Percentiles rank a stretch among this genome's conserved stretches.
Evolutionary conservation across 352 stramenopile species (phyloP).

Genomic region (Phytophthora brassicae): DNA sequence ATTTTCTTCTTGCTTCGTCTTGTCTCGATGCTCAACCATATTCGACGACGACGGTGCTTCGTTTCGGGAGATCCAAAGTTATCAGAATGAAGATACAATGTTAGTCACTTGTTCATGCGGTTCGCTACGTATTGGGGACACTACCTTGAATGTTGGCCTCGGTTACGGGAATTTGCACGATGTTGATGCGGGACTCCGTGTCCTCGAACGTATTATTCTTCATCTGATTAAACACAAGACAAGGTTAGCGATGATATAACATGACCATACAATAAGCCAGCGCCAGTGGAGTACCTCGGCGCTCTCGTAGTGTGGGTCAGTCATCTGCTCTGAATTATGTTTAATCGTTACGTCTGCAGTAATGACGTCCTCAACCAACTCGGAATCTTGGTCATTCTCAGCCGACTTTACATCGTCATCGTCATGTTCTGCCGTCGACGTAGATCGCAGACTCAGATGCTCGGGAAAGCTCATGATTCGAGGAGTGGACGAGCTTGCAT

Average conservation of each 20-base stretch:
- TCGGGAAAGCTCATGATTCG: slow-evolving; percentile 63
- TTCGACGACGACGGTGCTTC: slow-evolving; percentile 15
- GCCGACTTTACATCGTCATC: slow-evolving; percentile 19
- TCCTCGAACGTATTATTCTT: slow-evolving; percentile 18
- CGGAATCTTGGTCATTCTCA: slow-evolving; percentile 16
- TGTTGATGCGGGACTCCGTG: slow-evolving; percentile 24
- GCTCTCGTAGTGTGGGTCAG: slow-evolving; percentile 14
- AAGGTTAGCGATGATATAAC: slow-evolving; percentile 3
- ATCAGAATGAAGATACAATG: neutral
- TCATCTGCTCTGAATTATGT: slow-evolving; percentile 19
- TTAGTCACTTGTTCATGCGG: slow-evolving; percentile 1
- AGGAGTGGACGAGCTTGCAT: slow-evolving; percentile 49
- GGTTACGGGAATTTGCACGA: slow-evolving; percentile 24
- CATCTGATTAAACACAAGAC: slow-evolving; percentile 13
- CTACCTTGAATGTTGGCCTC: slow-evolving; percentile 16
- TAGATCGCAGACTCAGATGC: slow-evolving; percentile 52
- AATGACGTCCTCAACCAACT: slow-evolving; percentile 15
- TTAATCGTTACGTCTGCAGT: slow-evolving; percentile 19
- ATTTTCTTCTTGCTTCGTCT: slow-evolving; percentile 6
- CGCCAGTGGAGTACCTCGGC: slow-evolving; percentile 13
- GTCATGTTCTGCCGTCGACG: slow-evolving; percentile 21
- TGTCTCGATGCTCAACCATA: slow-evolving; percentile 5
- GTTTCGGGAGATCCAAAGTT: neutral
- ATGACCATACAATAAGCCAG: neutral
- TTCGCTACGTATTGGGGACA: neutral